Percentiles rank a stretch among this genome's conserved stretches.
phyloP scores from a whole-genome alignment of 2,329 filamentous ascomycete genomes.

The Neodidymelliopsis sp. region DNA sequence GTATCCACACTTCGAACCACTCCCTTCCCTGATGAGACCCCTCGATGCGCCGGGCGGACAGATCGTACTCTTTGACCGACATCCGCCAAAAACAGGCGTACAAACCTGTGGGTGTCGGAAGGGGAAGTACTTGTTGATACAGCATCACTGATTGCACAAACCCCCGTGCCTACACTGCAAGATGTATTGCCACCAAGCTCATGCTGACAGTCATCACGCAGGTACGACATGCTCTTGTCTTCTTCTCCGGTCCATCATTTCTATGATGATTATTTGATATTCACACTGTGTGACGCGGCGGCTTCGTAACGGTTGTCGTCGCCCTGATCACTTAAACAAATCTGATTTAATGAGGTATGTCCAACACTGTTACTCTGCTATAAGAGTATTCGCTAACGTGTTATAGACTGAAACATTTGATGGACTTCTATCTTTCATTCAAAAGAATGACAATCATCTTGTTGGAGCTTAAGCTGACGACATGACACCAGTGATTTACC shows the following conservation, averaged over 20 bases:
- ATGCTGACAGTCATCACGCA: conserved; percentile 33
- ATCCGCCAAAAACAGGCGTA: conserved; percentile 65
- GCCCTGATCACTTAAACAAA: conserved; percentile 70
- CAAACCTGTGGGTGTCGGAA: conserved; percentile 67
- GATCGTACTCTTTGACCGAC: conserved; percentile 61
- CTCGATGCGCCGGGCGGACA: conserved; percentile 75
- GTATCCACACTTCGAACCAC: conserved; percentile 10
- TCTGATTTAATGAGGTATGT: conserved; percentile 74
- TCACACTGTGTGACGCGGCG: conserved; percentile 73
- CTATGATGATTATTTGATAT: conserved; percentile 70
- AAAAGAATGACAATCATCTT: conserved; percentile 15
- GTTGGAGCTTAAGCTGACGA: conserved; percentile 34
- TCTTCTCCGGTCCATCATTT: conserved; percentile 53
- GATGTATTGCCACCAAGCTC: conserved; percentile 12
- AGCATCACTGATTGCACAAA: conserved; percentile 67
- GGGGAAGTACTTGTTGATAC: conserved; percentile 71
- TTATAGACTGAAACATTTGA: conserved; percentile 48
- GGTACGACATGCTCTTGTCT: conserved; percentile 40
- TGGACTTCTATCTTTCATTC: conserved; percentile 36
- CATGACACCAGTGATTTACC: conserved; percentile 15
- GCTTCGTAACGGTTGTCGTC: conserved; percentile 56
- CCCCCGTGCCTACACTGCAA: conserved; percentile 11
- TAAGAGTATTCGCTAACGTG: conserved; percentile 31
- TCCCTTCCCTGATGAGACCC: conserved; percentile 63
- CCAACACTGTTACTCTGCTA: no score